Evolutionary conservation across 352 stramenopile species (phyloP).

Genomic region (Peronospora belbahrii): DNA sequence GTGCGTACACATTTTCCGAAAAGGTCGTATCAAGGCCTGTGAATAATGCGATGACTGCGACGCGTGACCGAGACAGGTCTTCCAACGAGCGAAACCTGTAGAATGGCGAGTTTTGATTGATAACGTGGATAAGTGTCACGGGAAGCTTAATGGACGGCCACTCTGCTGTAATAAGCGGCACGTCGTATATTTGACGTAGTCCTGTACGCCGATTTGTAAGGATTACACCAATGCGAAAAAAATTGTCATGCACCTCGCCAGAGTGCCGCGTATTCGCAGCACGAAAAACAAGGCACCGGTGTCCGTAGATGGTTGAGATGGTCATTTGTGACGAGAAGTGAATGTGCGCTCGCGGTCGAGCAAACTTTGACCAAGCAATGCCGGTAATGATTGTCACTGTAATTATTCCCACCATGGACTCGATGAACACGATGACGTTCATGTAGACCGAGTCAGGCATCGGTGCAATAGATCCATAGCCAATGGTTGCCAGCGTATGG

Average conservation of each 20-base stretch:
- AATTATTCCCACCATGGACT: slow-evolving; percentile 71
- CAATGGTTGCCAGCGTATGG: slow-evolving; percentile 75
- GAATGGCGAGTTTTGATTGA: slow-evolving; percentile 72
- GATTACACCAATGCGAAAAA: slow-evolving; percentile 78
- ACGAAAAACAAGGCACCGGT: slow-evolving; percentile 73
- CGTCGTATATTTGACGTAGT: slow-evolving; percentile 74
- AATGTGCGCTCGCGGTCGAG: slow-evolving; percentile 66
- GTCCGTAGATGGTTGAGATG: slow-evolving; percentile 62
- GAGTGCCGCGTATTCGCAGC: slow-evolving; percentile 74
- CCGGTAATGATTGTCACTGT: slow-evolving; percentile 77
- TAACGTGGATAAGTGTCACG: slow-evolving; percentile 76
- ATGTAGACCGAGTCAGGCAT: slow-evolving; percentile 47
- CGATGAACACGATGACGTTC: slow-evolving; percentile 72
- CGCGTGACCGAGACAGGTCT: slow-evolving; percentile 60
- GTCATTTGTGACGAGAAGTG: slow-evolving; percentile 70
- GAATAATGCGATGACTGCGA: slow-evolving; percentile 69
- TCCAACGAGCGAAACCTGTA: slow-evolving; percentile 66
- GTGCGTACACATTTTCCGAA: slow-evolving; percentile 78
- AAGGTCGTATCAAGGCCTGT: slow-evolving; percentile 83
- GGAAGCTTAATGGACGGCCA: slow-evolving; percentile 81
- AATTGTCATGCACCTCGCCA: slow-evolving; percentile 74
- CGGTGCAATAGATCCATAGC: slow-evolving; percentile 66
- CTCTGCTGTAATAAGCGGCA: slow-evolving; percentile 67
- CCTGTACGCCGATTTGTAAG: slow-evolving; percentile 78
- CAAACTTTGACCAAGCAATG: slow-evolving; percentile 84